Evolutionary conservation across 2,329 filamentous ascomycete genomes (phyloP).

Genomic region (Emmonsia crescens): DNA sequence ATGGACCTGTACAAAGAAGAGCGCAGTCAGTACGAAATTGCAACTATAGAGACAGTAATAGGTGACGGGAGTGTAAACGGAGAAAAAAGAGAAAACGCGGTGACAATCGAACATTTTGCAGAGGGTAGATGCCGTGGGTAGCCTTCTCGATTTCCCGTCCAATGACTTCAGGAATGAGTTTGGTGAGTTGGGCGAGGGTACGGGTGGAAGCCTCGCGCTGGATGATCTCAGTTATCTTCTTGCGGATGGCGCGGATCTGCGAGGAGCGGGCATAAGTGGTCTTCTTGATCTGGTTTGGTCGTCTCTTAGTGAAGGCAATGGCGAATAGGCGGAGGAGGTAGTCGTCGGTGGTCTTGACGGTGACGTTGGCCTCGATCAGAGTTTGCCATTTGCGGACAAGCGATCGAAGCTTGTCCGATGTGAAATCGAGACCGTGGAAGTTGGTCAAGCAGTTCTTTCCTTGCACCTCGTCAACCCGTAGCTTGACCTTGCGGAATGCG

Average conservation of each 20-base stretch:
- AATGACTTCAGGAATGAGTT: slow-evolving; percentile 99
- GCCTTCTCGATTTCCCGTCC: slow-evolving; percentile 99
- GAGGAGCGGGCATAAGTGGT: slow-evolving; percentile 96
- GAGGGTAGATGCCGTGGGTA: slow-evolving; percentile 97
- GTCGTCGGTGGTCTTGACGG: slow-evolving; percentile 99
- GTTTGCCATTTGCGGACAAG: slow-evolving; percentile 99
- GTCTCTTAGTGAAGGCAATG: slow-evolving; percentile 98
- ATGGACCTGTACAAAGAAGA: slow-evolving; percentile 59
- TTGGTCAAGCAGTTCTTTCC: slow-evolving; percentile 99
- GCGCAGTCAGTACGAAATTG: neutral
- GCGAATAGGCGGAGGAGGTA: slow-evolving; percentile 98
- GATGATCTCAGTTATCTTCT: slow-evolving; percentile 99
- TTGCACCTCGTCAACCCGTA: slow-evolving; percentile 96
- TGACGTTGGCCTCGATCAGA: slow-evolving; percentile 98
- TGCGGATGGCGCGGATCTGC: slow-evolving; percentile 94
- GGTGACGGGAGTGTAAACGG: neutral
- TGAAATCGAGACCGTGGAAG: slow-evolving; percentile 99
- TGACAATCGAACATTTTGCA: slow-evolving; percentile 73
- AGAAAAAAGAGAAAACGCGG: neutral
- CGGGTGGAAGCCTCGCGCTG: slow-evolving; percentile 87
- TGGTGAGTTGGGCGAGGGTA: slow-evolving; percentile 91
- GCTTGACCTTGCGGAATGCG: slow-evolving; percentile 98
- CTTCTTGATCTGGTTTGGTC: slow-evolving; percentile 99
- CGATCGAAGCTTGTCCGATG: slow-evolving; percentile 98
- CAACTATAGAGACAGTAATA: neutral